Evolutionary conservation across 371 early-diverging fungal species (phyloP).

Genomic region (Aphelidium insulamus): DNA sequence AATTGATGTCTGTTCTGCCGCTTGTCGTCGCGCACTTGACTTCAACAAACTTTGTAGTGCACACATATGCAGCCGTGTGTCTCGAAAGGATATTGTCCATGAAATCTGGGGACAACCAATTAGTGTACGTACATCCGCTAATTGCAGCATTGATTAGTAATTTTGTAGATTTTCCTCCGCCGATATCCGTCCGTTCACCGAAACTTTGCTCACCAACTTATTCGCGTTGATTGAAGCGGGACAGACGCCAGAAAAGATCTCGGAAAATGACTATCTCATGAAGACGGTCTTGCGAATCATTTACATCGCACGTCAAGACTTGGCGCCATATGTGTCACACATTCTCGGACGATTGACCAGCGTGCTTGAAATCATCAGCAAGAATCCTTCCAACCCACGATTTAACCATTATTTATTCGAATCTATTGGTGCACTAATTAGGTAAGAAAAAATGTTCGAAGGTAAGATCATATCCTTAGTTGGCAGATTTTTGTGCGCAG

Average conservation of each 20-base stretch:
- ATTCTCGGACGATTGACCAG: constrained; percentile 43
- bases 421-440: constrained; percentile 61
- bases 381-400: constrained; percentile 87
- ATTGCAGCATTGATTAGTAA: neutral
- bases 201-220: constrained; percentile 39
- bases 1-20: constrained; percentile 50
- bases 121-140: constrained; percentile 20
- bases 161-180: constrained; percentile 31
- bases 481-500: constrained; percentile 10
- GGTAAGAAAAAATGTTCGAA: no score
- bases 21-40: constrained; percentile 53
- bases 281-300: constrained; percentile 55
- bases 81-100: constrained; percentile 74
- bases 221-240: constrained; percentile 46
- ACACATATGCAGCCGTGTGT: constrained; percentile 78
- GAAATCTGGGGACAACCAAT: constrained; percentile 28
- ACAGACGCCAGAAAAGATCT: constrained; percentile 49
- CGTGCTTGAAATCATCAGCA: constrained; percentile 58
- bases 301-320: constrained; percentile 39
- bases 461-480: neutral
- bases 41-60: constrained; percentile 53
- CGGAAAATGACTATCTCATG: constrained; percentile 89
- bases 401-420: constrained; percentile 95
- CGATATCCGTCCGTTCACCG: constrained; percentile 44
- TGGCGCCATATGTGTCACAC: constrained; percentile 38